Evolutionary conservation across 2,329 filamentous ascomycete genomes (phyloP), one percentile per base, ranked within the genome.

Genomic region (Cryphonectria naterciae): DNA sequence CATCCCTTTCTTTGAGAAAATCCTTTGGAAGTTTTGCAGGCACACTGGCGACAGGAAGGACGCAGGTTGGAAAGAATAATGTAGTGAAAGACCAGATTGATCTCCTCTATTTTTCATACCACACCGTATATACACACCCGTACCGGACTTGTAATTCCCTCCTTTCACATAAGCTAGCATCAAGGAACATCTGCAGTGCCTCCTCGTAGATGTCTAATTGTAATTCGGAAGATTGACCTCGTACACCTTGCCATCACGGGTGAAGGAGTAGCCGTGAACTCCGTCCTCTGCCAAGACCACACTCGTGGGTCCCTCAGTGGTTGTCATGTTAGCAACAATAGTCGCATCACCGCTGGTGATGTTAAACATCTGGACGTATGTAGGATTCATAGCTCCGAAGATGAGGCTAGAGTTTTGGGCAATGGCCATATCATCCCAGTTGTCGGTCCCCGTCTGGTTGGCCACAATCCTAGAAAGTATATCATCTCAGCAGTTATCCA

Each of bases 341-440:
- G 32, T 37, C 37, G 19, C 37, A 10, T 56, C 62, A 19, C 68
- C 68, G 49, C 43, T 69, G 11, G 19, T 61, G 19, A 69, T 65
- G 49, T 39, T 61, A 32, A 69, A 13, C 37, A n/a, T 65, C 28
- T 39, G 32, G 39, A 69, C 28, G 4, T 56, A 65, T 32, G 52
- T 60, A 22, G 68, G 68, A 46, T 60, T 65, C 62, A 63, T 61
- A 46, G 68, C 68, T n/a, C 52, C 63, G 25, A 63, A 69, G 22
- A 62, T 62, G 10, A 65, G 32, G 28, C 54, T 49, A n/a, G 56
- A 52, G 63, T 49, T 35, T 41, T 65, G 56, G 28, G 60, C 68
- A 1, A 69, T 52, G 25, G 54, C 68, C n/a, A 69, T 63, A 37
- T 69, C 68, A 28, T 69, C 68, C 62, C 61, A 65, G 28, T 66